Evolutionary conservation across 805 yeast species (phyloP).

Genomic region (Spathaspora girioi): DNA sequence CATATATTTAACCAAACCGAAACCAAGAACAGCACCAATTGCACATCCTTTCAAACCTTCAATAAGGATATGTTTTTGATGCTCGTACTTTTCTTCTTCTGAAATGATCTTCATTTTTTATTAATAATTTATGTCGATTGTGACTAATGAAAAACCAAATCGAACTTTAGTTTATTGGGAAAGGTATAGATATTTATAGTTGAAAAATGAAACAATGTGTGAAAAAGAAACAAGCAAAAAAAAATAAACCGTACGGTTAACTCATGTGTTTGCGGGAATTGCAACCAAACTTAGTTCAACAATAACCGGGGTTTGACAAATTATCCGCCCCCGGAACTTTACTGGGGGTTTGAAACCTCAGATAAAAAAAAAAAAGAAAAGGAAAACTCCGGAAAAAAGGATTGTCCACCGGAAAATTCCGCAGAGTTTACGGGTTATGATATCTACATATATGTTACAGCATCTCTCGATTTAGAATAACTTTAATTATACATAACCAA

Average conservation of each 20-base stretch:
- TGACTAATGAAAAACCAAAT: neutral
- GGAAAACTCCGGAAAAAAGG: neutral
- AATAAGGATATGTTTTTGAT: slow-evolving; percentile 49
- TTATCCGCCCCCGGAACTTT: neutral
- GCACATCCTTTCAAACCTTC: slow-evolving; percentile 64
- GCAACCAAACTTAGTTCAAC: neutral
- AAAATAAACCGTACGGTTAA: neutral
- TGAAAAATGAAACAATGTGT: neutral
- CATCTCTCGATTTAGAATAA: too few species aligned
- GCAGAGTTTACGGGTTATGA: neutral
- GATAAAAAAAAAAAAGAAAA: neutral
- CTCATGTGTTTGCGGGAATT: neutral
- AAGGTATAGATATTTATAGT: neutral
- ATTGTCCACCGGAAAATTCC: neutral
- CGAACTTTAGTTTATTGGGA: neutral
- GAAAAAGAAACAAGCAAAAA: neutral
- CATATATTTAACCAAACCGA: slow-evolving; percentile 45
- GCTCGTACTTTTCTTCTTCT: slow-evolving; percentile 64
- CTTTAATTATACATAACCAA: neutral
- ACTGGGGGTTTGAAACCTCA: neutral
- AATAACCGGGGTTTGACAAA: neutral
- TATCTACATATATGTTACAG: too few species aligned
- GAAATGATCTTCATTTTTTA: slow-evolving; percentile 61
- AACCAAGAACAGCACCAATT: slow-evolving; percentile 56
- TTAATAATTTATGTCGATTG: neutral